Evolutionary conservation across 257 asterid genomes (phyloP).

Genomic region (Solanum arcanum): DNA sequence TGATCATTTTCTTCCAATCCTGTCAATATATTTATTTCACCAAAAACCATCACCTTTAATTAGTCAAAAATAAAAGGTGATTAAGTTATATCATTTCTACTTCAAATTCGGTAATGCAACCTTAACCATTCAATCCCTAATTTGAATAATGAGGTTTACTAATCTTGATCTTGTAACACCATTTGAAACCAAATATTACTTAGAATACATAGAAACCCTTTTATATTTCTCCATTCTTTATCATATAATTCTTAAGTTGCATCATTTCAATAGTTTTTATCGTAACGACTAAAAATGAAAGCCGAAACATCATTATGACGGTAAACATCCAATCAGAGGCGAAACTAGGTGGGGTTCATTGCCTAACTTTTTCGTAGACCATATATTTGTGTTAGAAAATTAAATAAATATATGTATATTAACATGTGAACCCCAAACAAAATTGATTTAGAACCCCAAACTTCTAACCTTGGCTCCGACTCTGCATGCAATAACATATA

Average conservation of each 20-base stretch:
- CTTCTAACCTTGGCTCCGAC: no score
- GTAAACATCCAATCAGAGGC: no score
- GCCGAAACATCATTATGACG: not conserved
- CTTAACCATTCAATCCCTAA: not conserved
- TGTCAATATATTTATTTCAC: constrained; percentile 1
- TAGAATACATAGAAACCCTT: not conserved
- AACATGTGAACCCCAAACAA: no score
- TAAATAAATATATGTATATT: no score
- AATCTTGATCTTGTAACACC: not conserved
- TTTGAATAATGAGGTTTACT: not conserved
- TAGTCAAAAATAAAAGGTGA: not conserved
- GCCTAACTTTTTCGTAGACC: no score
- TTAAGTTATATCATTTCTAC: not conserved
- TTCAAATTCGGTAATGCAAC: not conserved
- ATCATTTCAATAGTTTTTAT: not conserved
- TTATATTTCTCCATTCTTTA: not conserved
- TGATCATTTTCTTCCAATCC: constrained; percentile 52
- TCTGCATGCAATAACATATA: no score
- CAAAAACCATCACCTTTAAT: not conserved
- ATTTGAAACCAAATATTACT: not conserved
- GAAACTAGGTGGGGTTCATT: no score
- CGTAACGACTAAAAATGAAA: not conserved
- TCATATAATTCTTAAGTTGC: not conserved
- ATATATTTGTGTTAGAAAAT: no score
- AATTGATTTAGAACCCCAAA: no score